Conservation (phyloP, 2,329 filamentous ascomycete species). For the Didymella keratinophila region DNA sequence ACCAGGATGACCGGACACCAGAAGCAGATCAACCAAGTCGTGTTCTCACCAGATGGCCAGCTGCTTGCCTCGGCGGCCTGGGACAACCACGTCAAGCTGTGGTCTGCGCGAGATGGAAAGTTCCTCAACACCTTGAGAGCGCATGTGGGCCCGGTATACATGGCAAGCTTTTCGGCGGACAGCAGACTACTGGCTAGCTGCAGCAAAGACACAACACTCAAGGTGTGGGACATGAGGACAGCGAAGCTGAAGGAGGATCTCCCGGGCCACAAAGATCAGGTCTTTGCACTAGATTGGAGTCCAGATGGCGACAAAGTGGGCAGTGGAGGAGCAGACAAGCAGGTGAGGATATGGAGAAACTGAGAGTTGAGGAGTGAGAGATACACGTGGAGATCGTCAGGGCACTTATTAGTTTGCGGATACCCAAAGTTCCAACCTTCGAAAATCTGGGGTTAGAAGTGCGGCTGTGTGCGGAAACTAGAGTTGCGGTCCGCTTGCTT, state of each 20-base stretch:
- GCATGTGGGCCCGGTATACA: constrained; percentile 91
- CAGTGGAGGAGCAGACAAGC: constrained; percentile 92
- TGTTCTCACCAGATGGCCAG: constrained; percentile 88
- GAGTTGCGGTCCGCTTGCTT: constrained; percentile 19
- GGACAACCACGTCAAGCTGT: constrained; percentile 94
- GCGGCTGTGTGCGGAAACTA: constrained; percentile 22
- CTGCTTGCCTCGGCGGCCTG: constrained; percentile 89
- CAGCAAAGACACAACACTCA: constrained; percentile 91
- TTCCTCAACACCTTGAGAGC: constrained; percentile 89
- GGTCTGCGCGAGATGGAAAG: constrained; percentile 77
- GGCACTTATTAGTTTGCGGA: constrained; percentile 23
- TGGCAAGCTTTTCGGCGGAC: constrained; percentile 91
- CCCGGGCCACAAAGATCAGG: constrained; percentile 89
- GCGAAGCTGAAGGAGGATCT: constrained; percentile 84
- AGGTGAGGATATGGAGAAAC: constrained; percentile 70
- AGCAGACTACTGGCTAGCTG: constrained; percentile 86
- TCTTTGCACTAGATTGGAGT: constrained; percentile 95
- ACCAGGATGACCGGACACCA: constrained; percentile 92
- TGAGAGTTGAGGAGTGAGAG: constrained; percentile 59
- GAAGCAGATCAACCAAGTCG: constrained; percentile 95
- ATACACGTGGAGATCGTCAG: constrained; percentile 11
- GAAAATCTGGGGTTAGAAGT: constrained; percentile 20
- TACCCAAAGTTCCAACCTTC: constrained; percentile 24
- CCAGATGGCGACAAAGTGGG: constrained; percentile 87
- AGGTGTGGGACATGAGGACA: constrained; percentile 90